phyloP scores from a whole-genome alignment of 352 stramenopile genomes.

The Pythium scleroteichum region DNA sequence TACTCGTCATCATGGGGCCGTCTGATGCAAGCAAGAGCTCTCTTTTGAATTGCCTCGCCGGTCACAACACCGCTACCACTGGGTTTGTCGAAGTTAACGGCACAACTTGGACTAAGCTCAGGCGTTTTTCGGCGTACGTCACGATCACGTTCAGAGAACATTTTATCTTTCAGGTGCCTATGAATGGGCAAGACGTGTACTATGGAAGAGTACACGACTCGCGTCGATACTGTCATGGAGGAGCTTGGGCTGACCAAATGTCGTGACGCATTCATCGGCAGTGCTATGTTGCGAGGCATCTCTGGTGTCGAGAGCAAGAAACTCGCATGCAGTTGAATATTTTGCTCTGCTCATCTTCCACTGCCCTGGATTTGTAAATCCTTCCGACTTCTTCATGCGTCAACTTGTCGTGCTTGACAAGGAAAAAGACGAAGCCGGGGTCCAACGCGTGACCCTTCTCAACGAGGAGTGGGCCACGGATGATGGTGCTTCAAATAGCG shows the following conservation, averaged over 20 bases:
- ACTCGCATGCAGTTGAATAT: too few relatives aligned
- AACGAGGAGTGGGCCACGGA: too few relatives aligned
- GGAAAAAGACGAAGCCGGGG: too few relatives aligned
- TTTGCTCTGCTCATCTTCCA: too few relatives aligned
- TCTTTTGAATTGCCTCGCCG: constrained; percentile 86
- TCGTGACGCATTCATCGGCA: constrained; percentile 61
- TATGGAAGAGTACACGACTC: constrained; percentile 29
- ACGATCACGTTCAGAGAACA: constrained; percentile 91
- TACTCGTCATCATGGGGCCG: constrained; percentile 45
- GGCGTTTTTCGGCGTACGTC: too few relatives aligned
- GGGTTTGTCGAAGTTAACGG: too few relatives aligned
- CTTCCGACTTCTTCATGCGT: too few relatives aligned
- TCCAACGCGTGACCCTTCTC: too few relatives aligned
- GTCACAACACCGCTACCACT: constrained; percentile 22
- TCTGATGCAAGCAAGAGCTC: constrained; percentile 82
- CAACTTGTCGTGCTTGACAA: too few relatives aligned
- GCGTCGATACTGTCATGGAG: constrained; percentile 56
- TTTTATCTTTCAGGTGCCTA: constrained; percentile 84
- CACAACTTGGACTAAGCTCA: too few relatives aligned
- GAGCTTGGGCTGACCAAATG: constrained; percentile 60
- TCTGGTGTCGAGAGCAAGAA: constrained; percentile 2
- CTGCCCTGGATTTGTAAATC: too few relatives aligned
- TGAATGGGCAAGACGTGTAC: constrained; percentile 54
- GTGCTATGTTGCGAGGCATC: constrained; percentile 12
- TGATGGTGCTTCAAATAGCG: too few relatives aligned